Conservation (phyloP, 805 yeast species). For the Starmerella cellae region DNA sequence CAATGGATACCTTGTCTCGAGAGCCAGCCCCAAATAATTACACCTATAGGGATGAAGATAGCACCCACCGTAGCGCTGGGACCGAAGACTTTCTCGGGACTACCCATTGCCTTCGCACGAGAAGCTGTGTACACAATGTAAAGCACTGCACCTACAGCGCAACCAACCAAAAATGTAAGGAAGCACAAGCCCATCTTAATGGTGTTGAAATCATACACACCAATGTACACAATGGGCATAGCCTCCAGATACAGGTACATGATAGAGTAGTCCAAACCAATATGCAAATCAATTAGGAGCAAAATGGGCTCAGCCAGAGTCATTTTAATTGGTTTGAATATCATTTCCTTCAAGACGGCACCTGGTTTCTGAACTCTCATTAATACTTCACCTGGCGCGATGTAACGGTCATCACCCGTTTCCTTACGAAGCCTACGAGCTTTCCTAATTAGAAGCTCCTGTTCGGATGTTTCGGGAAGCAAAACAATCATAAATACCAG, state of each 20-base stretch:
- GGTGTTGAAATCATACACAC: slow-evolving; percentile 35
- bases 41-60: slow-evolving; percentile 36
- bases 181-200: slow-evolving; percentile 39
- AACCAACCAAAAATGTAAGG: slow-evolving; percentile 37
- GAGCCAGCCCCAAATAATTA: slow-evolving; percentile 48
- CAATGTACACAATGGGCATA: slow-evolving; percentile 43
- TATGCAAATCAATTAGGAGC: slow-evolving; percentile 39
- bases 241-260: slow-evolving; percentile 49
- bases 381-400: slow-evolving; percentile 16
- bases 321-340: slow-evolving; percentile 33
- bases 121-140: slow-evolving; percentile 6
- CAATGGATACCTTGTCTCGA: slow-evolving; percentile 36
- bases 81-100: slow-evolving; percentile 17
- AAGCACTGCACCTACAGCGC: slow-evolving; percentile 27
- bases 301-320: slow-evolving; percentile 44
- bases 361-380: neutral
- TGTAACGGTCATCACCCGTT: slow-evolving; percentile 25
- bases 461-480: slow-evolving; percentile 39
- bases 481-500: slow-evolving; percentile 30
- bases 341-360: slow-evolving; percentile 12
- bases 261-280: slow-evolving; percentile 40
- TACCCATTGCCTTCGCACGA: neutral
- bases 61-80: slow-evolving; percentile 32
- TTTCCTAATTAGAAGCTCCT: slow-evolving; percentile 36
- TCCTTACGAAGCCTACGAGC: slow-evolving; percentile 36